phyloP scores from a whole-genome alignment of 2,329 filamentous ascomycete genomes.

The Macrophomina phaseolina region DNA sequence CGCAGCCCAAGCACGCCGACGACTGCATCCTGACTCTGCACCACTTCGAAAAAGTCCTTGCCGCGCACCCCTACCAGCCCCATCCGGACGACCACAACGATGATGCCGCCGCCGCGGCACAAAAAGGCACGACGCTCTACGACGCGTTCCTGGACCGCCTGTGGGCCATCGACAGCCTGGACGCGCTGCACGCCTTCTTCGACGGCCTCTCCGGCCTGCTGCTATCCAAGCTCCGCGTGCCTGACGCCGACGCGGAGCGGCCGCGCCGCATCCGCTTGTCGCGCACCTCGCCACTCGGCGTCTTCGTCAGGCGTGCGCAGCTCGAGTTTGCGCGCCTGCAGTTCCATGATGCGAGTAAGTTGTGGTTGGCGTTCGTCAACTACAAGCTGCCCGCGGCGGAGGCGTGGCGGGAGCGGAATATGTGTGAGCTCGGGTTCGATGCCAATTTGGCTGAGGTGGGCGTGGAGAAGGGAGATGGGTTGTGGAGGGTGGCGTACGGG shows the following conservation, averaged over 20 bases:
- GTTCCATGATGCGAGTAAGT: conserved; percentile 76
- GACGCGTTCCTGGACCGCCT: conserved; percentile 81
- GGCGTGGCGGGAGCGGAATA: conserved; percentile 58
- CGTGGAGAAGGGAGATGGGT: conserved; percentile 56
- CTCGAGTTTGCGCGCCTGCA: conserved; percentile 81
- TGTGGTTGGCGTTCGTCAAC: conserved; percentile 83
- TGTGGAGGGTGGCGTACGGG: conserved; percentile 60
- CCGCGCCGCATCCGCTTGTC: conserved; percentile 64
- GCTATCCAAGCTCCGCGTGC: conserved; percentile 55
- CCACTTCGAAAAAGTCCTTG: conserved; percentile 56
- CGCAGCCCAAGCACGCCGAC: conserved; percentile 33
- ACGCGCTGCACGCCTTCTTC: conserved; percentile 80
- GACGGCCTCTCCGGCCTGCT: conserved; percentile 63
- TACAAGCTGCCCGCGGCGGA: conserved; percentile 78
- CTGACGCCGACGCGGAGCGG: conserved; percentile 58
- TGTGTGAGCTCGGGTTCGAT: conserved; percentile 54
- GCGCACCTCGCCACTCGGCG: conserved; percentile 78
- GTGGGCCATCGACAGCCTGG: conserved; percentile 82
- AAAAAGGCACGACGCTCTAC: conserved; percentile 66
- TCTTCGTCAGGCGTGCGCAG: conserved; percentile 76
- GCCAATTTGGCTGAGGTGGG: conserved; percentile 66
- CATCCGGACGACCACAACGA: conserved; percentile 41
- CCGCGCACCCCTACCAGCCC: conserved; percentile 51
- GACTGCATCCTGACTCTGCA: conserved; percentile 41
- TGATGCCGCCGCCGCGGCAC: not conserved